phyloP scores from a whole-genome alignment of 495 filamentous ascomycete genomes.

The Poronia punctata region DNA sequence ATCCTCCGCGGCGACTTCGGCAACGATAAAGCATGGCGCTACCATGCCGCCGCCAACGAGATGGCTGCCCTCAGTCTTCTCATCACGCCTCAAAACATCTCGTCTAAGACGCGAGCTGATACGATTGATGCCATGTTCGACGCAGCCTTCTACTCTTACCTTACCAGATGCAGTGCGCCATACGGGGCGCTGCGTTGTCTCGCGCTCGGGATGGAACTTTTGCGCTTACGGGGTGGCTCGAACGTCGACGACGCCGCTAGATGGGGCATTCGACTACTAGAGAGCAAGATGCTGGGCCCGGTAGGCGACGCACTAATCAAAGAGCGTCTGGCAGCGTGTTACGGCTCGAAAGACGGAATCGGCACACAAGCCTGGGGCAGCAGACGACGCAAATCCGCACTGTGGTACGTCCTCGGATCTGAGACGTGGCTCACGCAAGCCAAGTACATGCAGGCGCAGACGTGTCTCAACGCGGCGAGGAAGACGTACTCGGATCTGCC shows the following conservation, averaged over 20 bases:
- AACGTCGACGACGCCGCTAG: constrained; percentile 79
- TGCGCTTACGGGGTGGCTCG: constrained; percentile 67
- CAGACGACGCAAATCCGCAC: constrained; percentile 71
- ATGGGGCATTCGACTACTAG: constrained; percentile 76
- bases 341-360: constrained; percentile 59
- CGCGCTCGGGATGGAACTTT: constrained; percentile 68
- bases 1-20: constrained; percentile 78
- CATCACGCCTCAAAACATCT: constrained; percentile 61
- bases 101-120: constrained; percentile 68
- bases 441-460: constrained; percentile 62
- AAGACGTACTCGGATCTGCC: constrained; percentile 58
- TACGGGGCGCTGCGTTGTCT: constrained; percentile 74
- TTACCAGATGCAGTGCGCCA: constrained; percentile 68
- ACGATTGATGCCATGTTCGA: constrained; percentile 79
- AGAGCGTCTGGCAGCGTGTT: constrained; percentile 80
- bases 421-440: constrained; percentile 72
- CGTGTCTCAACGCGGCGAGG: constrained; percentile 63
- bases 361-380: constrained; percentile 60
- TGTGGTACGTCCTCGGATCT: constrained; percentile 81
- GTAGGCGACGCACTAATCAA: constrained; percentile 72
- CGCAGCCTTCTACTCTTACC: constrained; percentile 82
- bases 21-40: constrained; percentile 94
- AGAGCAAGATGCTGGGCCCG: constrained; percentile 64
- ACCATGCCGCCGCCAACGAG: constrained; percentile 87
- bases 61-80: constrained; percentile 83